Conservation (phyloP, 2,329 filamentous ascomycete genomes). For the Pseudocercospora eumusae region DNA sequence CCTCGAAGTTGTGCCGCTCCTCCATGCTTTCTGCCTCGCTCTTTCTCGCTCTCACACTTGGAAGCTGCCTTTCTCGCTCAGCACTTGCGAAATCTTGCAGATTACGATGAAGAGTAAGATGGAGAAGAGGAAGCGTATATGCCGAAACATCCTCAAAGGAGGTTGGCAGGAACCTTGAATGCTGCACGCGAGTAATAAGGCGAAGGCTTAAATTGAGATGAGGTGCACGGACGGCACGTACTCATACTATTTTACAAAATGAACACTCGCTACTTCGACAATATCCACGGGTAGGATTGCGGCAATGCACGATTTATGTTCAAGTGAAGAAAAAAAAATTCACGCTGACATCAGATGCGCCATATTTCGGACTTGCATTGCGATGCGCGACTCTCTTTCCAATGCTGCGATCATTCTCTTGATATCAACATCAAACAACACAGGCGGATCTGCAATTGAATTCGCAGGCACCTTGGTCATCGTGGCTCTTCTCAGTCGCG, state of each 20-base stretch:
- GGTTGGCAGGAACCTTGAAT: conserved; percentile 1
- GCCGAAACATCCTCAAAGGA: conserved; percentile 27
- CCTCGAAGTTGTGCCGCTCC: conserved; percentile 34
- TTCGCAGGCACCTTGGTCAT: no score
- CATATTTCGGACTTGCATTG: no score
- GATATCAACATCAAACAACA: no score
- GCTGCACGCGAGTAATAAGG: conserved; percentile 12
- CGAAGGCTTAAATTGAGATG: conserved; percentile 5
- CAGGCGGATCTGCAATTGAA: no score
- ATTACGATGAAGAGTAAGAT: conserved; percentile 50
- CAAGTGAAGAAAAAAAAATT: no score
- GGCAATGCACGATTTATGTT: background rate
- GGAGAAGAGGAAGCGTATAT: conserved; percentile 29
- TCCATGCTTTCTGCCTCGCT: conserved; percentile 29
- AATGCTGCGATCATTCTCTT: no score
- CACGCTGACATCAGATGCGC: no score
- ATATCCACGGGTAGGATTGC: background rate
- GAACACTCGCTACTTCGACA: background rate
- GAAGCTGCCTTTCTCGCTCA: conserved; percentile 29
- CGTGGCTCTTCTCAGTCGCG: no score
- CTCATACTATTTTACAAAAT: no score
- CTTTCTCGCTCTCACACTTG: conserved; percentile 14
- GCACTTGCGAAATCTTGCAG: conserved; percentile 49
- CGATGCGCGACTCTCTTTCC: no score
- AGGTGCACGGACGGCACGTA: conserved; percentile 14